These are phyloP conservation scores for Myxozyma melibiosi DNA, from an alignment of 805 yeast species.

Conservation along the genomic window DNA sequence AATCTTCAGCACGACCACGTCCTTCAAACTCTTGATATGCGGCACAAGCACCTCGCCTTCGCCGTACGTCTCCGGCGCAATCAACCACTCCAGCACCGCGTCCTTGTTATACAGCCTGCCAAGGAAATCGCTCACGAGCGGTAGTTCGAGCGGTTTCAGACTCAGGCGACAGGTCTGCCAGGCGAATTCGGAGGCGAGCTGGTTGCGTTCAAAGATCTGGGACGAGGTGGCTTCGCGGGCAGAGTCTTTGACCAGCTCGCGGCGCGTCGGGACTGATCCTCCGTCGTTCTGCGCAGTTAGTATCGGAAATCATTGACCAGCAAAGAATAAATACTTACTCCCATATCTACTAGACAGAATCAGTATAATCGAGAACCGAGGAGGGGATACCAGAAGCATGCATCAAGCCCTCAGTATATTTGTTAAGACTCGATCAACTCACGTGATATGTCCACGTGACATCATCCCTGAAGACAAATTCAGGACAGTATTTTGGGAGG, in stretches of 20 bases:
- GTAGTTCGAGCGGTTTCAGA: slow-evolving; percentile 49
- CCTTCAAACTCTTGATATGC: slow-evolving; percentile 48
- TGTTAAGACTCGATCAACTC: background rate
- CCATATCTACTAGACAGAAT: no score
- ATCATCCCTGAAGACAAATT: no score
- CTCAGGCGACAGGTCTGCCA: slow-evolving; percentile 56
- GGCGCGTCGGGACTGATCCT: slow-evolving; percentile 36
- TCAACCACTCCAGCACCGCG: slow-evolving; percentile 57
- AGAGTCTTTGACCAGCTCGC: slow-evolving; percentile 34
- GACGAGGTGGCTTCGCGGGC: slow-evolving; percentile 27
- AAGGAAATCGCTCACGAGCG: slow-evolving; percentile 66
- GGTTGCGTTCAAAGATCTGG: slow-evolving; percentile 27
- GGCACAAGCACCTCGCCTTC: slow-evolving; percentile 38
- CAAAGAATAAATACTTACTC: slow-evolving; percentile 11
- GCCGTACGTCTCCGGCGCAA: slow-evolving; percentile 44
- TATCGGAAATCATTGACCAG: background rate
- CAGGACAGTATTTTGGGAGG: no score
- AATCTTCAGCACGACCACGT: slow-evolving; percentile 50
- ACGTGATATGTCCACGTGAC: background rate
- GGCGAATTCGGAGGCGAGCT: slow-evolving; percentile 18
- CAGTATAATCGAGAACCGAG: background rate
- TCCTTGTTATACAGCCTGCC: slow-evolving; percentile 71
- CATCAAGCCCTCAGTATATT: no score
- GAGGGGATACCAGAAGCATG: no score
- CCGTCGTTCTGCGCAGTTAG: slow-evolving; percentile 32